phyloP scores from a whole-genome alignment of 2,329 filamentous ascomycete species.

The Purpureocillium takamizusanense region DNA sequence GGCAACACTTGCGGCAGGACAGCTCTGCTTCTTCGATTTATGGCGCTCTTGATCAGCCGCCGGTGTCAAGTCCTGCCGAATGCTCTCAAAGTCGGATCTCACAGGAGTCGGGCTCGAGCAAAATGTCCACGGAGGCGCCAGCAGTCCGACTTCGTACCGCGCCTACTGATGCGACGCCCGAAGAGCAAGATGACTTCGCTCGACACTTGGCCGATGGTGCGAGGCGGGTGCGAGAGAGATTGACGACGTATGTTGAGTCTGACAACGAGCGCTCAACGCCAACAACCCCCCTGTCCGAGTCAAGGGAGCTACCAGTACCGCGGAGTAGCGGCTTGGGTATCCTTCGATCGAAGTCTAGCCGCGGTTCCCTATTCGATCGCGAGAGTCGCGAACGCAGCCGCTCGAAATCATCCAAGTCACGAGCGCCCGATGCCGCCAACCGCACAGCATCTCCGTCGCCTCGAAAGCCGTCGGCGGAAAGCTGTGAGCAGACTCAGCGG shows the following conservation, averaged over 20 bases:
- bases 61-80: conserved; percentile 6
- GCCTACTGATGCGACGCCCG: neutral
- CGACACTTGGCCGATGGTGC: conserved; percentile 63
- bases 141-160: neutral
- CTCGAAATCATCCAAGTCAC: conserved; percentile 51
- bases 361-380: conserved; percentile 51
- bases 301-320: conserved; percentile 20
- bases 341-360: conserved; percentile 57
- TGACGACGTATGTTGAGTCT: conserved; percentile 59
- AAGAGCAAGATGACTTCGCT: conserved; percentile 62
- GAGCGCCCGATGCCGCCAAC: conserved; percentile 41
- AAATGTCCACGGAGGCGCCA: neutral
- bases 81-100: neutral
- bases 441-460: conserved; percentile 31
- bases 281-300: conserved; percentile 24
- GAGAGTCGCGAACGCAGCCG: conserved; percentile 28
- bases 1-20: conserved; percentile 72
- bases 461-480: conserved; percentile 19
- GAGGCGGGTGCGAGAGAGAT: conserved; percentile 61
- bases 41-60: conserved; percentile 32
- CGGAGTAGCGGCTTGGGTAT: conserved; percentile 52
- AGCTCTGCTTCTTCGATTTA: conserved; percentile 80
- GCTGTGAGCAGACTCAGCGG: neutral
- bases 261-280: conserved; percentile 35
- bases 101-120: neutral